These are phyloP conservation scores for Dacryopinax spathularia DNA, from an alignment of 768 basidiomycete genomes.

Conservation along the genomic window DNA sequence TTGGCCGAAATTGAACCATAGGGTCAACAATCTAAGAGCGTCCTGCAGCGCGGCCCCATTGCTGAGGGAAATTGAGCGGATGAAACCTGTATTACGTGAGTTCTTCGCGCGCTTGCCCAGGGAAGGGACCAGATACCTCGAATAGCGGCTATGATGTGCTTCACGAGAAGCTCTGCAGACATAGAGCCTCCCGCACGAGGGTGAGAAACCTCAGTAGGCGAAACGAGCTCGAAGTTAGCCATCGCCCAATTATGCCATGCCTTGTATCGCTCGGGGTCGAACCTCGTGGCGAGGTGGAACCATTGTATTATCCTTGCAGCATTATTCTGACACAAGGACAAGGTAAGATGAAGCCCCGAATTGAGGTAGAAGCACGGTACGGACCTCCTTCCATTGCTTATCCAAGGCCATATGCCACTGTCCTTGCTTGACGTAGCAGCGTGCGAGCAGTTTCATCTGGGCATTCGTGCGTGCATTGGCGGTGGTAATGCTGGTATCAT, in stretches of 20 bases:
- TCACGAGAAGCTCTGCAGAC: slow-evolving; percentile 48
- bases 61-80: slow-evolving; percentile 81
- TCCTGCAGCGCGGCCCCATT: slow-evolving; percentile 89
- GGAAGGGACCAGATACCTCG: slow-evolving; percentile 48
- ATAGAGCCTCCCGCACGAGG: slow-evolving; percentile 44
- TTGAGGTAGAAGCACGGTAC: slow-evolving; percentile 19
- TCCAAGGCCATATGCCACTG: slow-evolving; percentile 80
- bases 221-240: slow-evolving; percentile 87
- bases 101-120: background rate
- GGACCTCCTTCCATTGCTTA: slow-evolving; percentile 64
- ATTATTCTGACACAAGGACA: slow-evolving; percentile 44
- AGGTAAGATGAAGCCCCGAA: slow-evolving; percentile 7
- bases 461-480: slow-evolving; percentile 34
- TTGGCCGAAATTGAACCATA: slow-evolving; percentile 97
- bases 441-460: slow-evolving; percentile 75
- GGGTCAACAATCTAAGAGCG: slow-evolving; percentile 75
- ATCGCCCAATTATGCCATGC: slow-evolving; percentile 99
- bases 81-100: slow-evolving; percentile 51
- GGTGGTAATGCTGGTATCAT: slow-evolving; percentile 29
- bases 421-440: slow-evolving; percentile 92
- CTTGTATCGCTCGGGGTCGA: slow-evolving; percentile 94
- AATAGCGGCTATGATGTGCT: slow-evolving; percentile 85
- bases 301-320: slow-evolving; percentile 70
- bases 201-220: slow-evolving; percentile 54
- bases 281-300: slow-evolving; percentile 75